phyloP scores from a whole-genome alignment of 1,284 basidiomycete genomes.

The Cutaneotrichosporon sp. region DNA sequence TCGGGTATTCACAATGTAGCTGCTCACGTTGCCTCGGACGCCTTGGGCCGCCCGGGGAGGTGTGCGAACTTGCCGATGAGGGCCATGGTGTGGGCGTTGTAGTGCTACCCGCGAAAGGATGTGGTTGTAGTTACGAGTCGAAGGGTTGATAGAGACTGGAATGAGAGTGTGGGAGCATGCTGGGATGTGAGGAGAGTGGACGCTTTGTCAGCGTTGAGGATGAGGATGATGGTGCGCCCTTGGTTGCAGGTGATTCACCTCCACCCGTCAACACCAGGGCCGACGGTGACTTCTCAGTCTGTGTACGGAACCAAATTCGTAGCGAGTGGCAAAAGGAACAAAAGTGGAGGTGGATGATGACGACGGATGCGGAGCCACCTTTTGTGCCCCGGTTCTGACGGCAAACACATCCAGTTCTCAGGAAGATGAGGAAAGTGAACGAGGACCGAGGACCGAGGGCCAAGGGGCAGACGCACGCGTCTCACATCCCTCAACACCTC shows the following conservation, averaged over 20 bases:
- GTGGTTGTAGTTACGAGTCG: background rate
- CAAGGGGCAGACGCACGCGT: no score
- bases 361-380: no score
- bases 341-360: background rate
- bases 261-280: conserved; percentile 6
- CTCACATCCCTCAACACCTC: no score
- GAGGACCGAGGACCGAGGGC: no score
- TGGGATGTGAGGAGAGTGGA: background rate
- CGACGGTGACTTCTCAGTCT: no score
- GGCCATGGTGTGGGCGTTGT: conserved; percentile 15
- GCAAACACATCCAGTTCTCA: no score
- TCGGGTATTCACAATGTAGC: no score
- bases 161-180: background rate
- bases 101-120: background rate
- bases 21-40: conserved; percentile 51
- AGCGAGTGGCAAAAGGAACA: background rate
- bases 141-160: background rate
- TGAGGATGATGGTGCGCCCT: background rate
- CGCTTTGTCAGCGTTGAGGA: conserved; percentile 7
- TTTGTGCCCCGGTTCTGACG: no score
- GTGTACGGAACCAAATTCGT: conserved; percentile 2
- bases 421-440: no score
- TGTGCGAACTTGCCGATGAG: conserved; percentile 50
- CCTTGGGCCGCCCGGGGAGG: conserved; percentile 44
- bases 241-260: conserved; percentile 5